Evolutionary conservation across 2,329 filamentous ascomycete species (phyloP), one percentile per base, ranked within the genome.

Genomic region (Cladosporium sp.): DNA sequence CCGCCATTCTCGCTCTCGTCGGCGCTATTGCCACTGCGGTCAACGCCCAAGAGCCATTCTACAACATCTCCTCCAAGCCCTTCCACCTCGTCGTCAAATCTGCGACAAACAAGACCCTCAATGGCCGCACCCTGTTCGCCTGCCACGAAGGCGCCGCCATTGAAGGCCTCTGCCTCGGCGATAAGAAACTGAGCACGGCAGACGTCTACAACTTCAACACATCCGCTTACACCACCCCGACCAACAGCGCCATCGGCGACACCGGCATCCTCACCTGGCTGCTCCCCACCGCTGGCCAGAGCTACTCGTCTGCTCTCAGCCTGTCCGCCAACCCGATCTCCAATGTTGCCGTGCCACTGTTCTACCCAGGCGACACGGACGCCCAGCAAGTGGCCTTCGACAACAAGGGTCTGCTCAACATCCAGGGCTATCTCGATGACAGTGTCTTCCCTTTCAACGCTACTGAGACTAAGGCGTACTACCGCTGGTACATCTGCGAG

Each of bases 141-240:
- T 84, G 82, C 73, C 82, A 84, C 71, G 76, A 78, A 66, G 82
- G 82, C 34, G 82, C 82, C 24, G 82, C 78, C 4, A 82, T 84
- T 63, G 81, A 83, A 70, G 78, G 75, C 12, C 78, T 84, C 64
- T 84, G 82, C 68, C 68, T 81, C 21, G 67, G 64, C 38, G 58
- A 10, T 38, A 30, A 68, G 71, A 26, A 47, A 68, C 32, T 59
- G 4, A 32, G 26, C 15, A 51, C 38, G 24, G 63, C 58, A 36
- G 54, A 58, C 24, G 65, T 67, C 32, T 74, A 68, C 64, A 62
- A 68, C 24, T 69, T 71, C 67, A 74, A 74, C 68, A 71, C 68
- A 32, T 70, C 66, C 41, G 36, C 38, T 11, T 64, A 57, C 63
- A 61, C 66, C n/a, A 36, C 54, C 26, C 59, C 61, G 4, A 47